Evolutionary conservation across 2,329 filamentous ascomycete species (phyloP).

Genomic region (Arthrobotrys conoides): DNA sequence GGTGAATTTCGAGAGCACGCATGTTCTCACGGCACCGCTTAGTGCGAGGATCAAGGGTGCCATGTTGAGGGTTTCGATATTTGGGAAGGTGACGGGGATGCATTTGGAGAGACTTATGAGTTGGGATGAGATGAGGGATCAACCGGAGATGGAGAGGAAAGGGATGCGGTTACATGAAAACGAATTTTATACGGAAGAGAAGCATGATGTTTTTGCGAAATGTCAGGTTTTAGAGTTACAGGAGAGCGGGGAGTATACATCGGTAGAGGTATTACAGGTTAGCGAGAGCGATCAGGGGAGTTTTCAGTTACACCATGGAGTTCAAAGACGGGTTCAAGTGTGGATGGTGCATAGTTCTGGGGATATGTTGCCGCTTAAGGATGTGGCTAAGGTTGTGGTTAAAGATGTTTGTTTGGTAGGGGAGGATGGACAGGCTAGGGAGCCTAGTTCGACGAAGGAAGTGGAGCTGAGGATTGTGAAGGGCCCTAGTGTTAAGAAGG

Average conservation of each 20-base stretch:
- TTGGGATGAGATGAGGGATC: constrained; percentile 98
- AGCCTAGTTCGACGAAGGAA: constrained; percentile 80
- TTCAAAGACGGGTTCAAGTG: constrained; percentile 89
- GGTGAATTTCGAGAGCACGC: constrained; percentile 95
- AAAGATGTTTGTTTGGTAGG: constrained; percentile 88
- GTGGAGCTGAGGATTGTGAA: constrained; percentile 83
- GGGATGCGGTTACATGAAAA: constrained; percentile 85
- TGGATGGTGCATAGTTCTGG: constrained; percentile 93
- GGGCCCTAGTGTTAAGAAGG: constrained; percentile 83
- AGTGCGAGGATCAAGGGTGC: constrained; percentile 79
- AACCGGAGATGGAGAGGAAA: constrained; percentile 72
- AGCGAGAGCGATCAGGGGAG: constrained; percentile 87
- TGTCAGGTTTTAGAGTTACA: constrained; percentile 92
- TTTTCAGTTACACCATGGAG: constrained; percentile 93
- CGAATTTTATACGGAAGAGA: constrained; percentile 92
- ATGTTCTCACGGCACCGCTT: constrained; percentile 94
- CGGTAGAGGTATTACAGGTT: constrained; percentile 91
- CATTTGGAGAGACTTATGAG: constrained; percentile 97
- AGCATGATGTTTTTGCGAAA: constrained; percentile 90
- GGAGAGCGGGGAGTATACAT: constrained; percentile 89
- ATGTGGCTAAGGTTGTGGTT: constrained; percentile 81
- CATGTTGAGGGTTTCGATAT: constrained; percentile 87
- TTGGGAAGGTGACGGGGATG: constrained; percentile 90
- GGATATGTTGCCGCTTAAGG: constrained; percentile 88
- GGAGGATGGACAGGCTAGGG: constrained; percentile 84